phyloP scores from a whole-genome alignment of 441 rosid genomes.

The Dalechampia spathulata region DNA sequence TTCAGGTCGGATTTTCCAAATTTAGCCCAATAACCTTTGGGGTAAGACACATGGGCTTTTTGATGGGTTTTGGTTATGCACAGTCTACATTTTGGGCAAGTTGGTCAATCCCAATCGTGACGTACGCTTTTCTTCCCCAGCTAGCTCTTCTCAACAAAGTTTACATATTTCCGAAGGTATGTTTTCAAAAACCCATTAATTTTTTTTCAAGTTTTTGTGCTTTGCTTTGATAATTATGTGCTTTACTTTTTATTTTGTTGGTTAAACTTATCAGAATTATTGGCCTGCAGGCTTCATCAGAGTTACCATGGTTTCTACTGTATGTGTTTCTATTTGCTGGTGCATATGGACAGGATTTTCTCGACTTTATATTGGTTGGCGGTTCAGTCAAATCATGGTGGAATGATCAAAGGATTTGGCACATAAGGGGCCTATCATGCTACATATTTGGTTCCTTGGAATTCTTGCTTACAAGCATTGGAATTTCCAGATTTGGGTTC shows the following conservation, averaged over 20 bases:
- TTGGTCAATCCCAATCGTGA: constrained; percentile 29
- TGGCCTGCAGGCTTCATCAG: constrained; percentile 33
- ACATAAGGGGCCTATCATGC: constrained; percentile 37
- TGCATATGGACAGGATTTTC: constrained; percentile 41
- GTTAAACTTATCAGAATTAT: too few relatives aligned
- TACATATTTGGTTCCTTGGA: constrained; percentile 32
- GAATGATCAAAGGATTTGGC: constrained; percentile 63
- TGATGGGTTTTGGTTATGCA: constrained; percentile 23
- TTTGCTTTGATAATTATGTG: too few relatives aligned
- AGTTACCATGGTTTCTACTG: constrained; percentile 38
- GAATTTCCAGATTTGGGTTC: constrained; percentile 33
- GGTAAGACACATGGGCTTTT: constrained; percentile 26
- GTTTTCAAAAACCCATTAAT: too few relatives aligned
- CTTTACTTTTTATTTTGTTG: too few relatives aligned
- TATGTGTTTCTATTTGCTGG: constrained; percentile 46
- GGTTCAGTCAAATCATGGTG: constrained; percentile 46
- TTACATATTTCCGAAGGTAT: constrained; percentile 50
- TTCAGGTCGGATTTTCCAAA: constrained; percentile 39
- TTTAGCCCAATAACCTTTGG: constrained; percentile 40
- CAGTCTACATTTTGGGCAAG: constrained; percentile 1
- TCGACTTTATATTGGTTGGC: constrained; percentile 31
- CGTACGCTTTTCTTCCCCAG: constrained; percentile 57
- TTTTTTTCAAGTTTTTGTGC: too few relatives aligned
- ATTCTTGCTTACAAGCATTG: constrained; percentile 31
- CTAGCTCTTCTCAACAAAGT: constrained; percentile 41